phyloP scores from a whole-genome alignment of 306 rosid genomes.

The Cucurbita moschata region DNA sequence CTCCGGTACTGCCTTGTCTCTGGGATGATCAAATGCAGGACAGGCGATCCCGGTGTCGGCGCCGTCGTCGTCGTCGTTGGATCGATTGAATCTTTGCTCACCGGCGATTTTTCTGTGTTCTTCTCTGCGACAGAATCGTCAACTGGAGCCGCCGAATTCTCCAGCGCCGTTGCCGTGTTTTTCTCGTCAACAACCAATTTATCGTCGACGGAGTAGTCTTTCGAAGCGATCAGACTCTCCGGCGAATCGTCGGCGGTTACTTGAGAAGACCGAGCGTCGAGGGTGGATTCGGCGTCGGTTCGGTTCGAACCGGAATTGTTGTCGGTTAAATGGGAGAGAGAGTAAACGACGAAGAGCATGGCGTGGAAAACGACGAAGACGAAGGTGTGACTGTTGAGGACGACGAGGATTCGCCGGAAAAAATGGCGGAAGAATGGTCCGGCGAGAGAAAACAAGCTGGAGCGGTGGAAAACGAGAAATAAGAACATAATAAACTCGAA shows the following conservation, averaged over 20 bases:
- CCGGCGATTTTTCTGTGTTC: conserved; percentile 7
- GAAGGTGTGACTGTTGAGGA: conserved; percentile 27
- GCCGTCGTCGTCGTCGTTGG: not conserved
- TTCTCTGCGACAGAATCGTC: not conserved
- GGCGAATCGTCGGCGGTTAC: not conserved
- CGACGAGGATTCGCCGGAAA: not conserved
- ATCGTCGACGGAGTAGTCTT: not conserved
- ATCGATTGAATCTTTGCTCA: not conserved
- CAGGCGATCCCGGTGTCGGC: not conserved
- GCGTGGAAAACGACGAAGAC: conserved; percentile 28
- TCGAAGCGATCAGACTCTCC: not conserved
- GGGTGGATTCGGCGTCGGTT: conserved; percentile 7
- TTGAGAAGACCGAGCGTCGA: not conserved
- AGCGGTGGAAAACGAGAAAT: conserved; percentile 14
- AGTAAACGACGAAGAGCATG: conserved; percentile 32
- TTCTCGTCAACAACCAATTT: not conserved
- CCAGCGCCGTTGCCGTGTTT: not conserved
- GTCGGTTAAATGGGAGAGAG: conserved; percentile 15
- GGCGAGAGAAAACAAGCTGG: conserved; percentile 15
- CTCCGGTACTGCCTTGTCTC: conserved; percentile 27
- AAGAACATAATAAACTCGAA: conserved; percentile 15
- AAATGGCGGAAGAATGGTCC: not conserved
- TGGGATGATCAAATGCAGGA: not conserved
- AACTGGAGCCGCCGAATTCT: not conserved
- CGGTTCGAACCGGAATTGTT: not conserved